A percentile compares a stretch with the other conserved stretches of the same genome.
These are phyloP conservation scores for Helotiales sp. DNA, from an alignment of 2,329 filamentous ascomycete species.

Conservation along the genomic window DNA sequence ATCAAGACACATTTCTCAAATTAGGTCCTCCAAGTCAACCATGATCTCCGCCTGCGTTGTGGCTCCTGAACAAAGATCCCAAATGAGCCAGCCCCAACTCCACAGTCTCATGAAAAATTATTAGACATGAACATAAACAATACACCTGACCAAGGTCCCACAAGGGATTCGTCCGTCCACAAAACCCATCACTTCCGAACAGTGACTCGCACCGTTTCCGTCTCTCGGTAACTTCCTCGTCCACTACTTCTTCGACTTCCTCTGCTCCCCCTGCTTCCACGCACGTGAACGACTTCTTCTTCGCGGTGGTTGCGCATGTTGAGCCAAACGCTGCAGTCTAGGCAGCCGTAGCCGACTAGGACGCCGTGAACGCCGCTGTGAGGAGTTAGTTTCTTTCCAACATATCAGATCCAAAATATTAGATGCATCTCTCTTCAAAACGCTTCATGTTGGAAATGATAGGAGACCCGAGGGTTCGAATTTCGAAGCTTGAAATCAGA, in stretches of 20 bases:
- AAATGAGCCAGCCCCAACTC: too few relatives aligned
- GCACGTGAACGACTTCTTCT: not conserved
- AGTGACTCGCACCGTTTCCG: conserved; percentile 6
- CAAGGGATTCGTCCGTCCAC: too few relatives aligned
- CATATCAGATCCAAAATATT: not conserved
- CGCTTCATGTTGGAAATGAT: not conserved
- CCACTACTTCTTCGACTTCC: conserved; percentile 1
- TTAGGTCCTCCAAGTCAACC: too few relatives aligned
- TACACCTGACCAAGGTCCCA: too few relatives aligned
- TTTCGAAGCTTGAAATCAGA: not conserved
- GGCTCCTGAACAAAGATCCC: too few relatives aligned
- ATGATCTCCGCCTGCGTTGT: too few relatives aligned
- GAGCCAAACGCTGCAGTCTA: conserved; percentile 8
- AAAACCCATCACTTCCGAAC: conserved; percentile 9
- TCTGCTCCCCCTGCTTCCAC: conserved; percentile 3
- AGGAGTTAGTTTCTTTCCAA: not conserved
- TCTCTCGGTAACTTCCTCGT: conserved; percentile 9
- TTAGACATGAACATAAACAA: too few relatives aligned
- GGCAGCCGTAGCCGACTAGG: conserved; percentile 7
- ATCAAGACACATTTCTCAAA: not conserved
- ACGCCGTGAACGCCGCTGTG: not conserved
- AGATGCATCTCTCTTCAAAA: not conserved
- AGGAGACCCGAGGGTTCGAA: not conserved
- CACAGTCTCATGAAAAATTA: too few relatives aligned
- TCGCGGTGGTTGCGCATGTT: conserved; percentile 7